Percentiles rank a stretch among this genome's conserved stretches.
Evolutionary conservation across 495 filamentous ascomycete genomes (phyloP).

Genomic region (Penicillium cataractarum): DNA sequence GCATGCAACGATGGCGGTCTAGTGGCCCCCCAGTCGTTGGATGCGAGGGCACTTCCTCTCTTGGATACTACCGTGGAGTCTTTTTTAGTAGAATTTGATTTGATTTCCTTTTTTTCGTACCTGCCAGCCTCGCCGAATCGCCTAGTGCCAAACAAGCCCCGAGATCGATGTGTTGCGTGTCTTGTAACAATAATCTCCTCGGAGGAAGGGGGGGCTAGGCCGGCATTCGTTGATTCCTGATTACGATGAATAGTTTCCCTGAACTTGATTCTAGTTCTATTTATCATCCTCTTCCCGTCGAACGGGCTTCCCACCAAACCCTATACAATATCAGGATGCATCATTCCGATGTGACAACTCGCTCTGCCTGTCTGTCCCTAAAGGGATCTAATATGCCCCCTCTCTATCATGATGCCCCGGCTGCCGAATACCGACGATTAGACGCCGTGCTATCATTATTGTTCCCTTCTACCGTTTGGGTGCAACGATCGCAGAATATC

Average conservation of each 20-base stretch:
- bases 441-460: constrained; percentile 45
- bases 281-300: background rate
- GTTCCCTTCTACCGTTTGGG: constrained; percentile 42
- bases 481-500: constrained; percentile 51
- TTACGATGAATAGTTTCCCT: background rate
- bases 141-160: background rate
- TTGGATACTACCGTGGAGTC: constrained; percentile 16
- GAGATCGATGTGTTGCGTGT: background rate
- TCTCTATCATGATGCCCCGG: constrained; percentile 22
- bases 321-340: constrained; percentile 17
- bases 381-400: constrained; percentile 12
- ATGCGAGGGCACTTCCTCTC: constrained; percentile 2
- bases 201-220: constrained; percentile 3
- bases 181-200: constrained; percentile 3
- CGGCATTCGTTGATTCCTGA: background rate
- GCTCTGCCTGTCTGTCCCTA: constrained; percentile 14
- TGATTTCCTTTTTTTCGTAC: constrained; percentile 7
- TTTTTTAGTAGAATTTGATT: background rate
- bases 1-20: constrained; percentile 22
- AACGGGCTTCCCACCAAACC: background rate
- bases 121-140: background rate
- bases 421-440: constrained; percentile 32
- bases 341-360: constrained; percentile 18
- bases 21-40: constrained; percentile 11
- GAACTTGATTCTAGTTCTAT: background rate